phyloP scores from a whole-genome alignment of 1,284 basidiomycete species.

The Cryptococcus sp. region DNA sequence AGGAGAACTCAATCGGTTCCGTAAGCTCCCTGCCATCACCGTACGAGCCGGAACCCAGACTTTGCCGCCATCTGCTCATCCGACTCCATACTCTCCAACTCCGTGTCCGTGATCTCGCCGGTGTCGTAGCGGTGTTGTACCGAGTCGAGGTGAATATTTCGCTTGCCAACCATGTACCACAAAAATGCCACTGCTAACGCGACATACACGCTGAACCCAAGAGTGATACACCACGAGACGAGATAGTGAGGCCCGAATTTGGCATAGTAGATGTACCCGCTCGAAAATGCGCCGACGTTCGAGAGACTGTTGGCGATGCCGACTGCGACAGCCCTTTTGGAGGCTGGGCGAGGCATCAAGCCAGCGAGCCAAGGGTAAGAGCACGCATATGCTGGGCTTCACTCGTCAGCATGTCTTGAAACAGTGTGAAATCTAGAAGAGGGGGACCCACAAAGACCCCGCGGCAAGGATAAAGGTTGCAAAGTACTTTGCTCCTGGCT shows the following conservation, averaged over 20 bases:
- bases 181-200: background rate
- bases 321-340: constrained; percentile 1
- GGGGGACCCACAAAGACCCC: constrained; percentile 1
- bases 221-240: constrained; percentile 2
- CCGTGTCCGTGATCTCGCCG: background rate
- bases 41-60: constrained; percentile 1
- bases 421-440: background rate
- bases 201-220: constrained; percentile 1
- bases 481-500: constrained; percentile 1
- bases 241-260: constrained; percentile 1
- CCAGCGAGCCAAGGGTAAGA: constrained; percentile 3
- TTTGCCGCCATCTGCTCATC: constrained; percentile 4
- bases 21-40: too few relatives aligned
- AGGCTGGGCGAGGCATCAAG: constrained; percentile 1
- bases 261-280: constrained; percentile 2
- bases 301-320: constrained; percentile 5
- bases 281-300: constrained; percentile 4
- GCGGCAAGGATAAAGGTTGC: constrained; percentile 2
- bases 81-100: constrained; percentile 1
- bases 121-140: background rate
- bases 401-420: background rate
- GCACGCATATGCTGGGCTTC: constrained; percentile 1
- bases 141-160: background rate
- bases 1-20: too few relatives aligned
- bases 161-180: background rate